Base-by-base conservation (phyloP, 352 stramenopile species). In the Phytophthora citricola region DNA sequence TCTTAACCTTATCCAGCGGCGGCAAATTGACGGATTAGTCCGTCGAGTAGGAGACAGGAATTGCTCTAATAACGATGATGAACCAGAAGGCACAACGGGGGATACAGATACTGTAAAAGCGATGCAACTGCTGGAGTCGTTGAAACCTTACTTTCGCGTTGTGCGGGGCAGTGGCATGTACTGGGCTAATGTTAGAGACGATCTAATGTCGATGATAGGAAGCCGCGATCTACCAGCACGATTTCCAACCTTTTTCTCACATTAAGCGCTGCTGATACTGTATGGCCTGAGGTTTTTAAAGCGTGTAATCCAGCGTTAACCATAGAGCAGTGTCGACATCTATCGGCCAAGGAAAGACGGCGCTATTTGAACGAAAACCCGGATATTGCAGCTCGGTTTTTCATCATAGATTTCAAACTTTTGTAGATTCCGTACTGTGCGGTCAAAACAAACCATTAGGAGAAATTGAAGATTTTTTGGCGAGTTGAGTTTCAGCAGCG, bases 381-480 rank as follows among this genome's bases (percentile, higher is more conserved):
- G 5, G 34, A 14, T 40, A 40, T 40, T 15, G 2, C 34, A 11
- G 4, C 34, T 40, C 34, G 34, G 5, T 14, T 2, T 40, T 40
- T 40, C 34, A 40, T 14, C 34, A 14, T 3, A 4, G 34, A 1
- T 40, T 38, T 10, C 1, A 38, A 5, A 1, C 31, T 11, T 38
- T 38, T 38, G 31, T 38, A 10, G 31, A 38, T 38, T 10, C 7
- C 11, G 11, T 38, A 38, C 31, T 38, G 11, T 15, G 14, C 9
- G 34, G 31, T 10, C 31, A 3, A 12, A 38, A 38, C 1, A 41
- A 60, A 17, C 56, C 65, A 4, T 20, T 76, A 1, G 69, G 63
- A 36, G 60, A 17, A 65, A 17, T 73, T 15, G 26, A 10, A 1
- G 55, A 68, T 41, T 14, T 62, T 77, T 47, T 77, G 69, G 69